Conservation (phyloP, 1,139 yeast genomes). For the Geotrichum fermentans region DNA sequence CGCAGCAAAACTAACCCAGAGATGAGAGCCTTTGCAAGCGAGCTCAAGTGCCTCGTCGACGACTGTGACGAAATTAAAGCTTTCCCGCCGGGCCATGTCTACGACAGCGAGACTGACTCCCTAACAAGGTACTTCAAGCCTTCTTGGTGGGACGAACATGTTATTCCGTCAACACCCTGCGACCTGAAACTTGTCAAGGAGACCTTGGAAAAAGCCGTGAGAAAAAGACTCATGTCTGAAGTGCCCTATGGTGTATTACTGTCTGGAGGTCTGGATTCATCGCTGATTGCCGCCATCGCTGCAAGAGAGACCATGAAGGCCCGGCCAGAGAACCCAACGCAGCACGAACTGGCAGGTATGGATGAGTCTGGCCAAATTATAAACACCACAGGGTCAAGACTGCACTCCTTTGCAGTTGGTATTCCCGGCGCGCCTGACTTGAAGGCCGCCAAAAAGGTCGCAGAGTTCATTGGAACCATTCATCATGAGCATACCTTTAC, state of each 20-base stretch:
- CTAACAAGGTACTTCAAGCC: slow-evolving; percentile 82
- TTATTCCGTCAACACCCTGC: slow-evolving; percentile 68
- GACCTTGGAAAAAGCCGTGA: slow-evolving; percentile 84
- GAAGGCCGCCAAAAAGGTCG: slow-evolving; percentile 92
- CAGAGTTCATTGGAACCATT: slow-evolving; percentile 82
- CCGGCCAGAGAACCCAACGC: slow-evolving; percentile 45
- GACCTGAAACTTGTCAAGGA: slow-evolving; percentile 71
- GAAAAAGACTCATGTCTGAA: slow-evolving; percentile 98
- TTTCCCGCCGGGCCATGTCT: slow-evolving; percentile 97
- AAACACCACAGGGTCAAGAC: slow-evolving; percentile 70
- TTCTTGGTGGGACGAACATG: slow-evolving; percentile 89
- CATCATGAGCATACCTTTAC: slow-evolving; percentile 98
- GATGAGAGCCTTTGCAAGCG: slow-evolving; percentile 85
- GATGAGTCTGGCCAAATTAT: slow-evolving; percentile 79
- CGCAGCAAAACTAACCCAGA: slow-evolving; percentile 63
- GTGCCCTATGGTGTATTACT: slow-evolving; percentile 96
- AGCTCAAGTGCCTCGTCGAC: slow-evolving; percentile 87
- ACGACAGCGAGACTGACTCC: slow-evolving; percentile 84
- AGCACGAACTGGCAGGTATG: slow-evolving; percentile 75
- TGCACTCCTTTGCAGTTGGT: slow-evolving; percentile 96
- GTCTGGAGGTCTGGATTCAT: slow-evolving; percentile 95
- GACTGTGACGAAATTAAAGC: slow-evolving; percentile 84
- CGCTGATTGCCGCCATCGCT: slow-evolving; percentile 93
- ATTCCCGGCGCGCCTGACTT: slow-evolving; percentile 97
- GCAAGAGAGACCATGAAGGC: slow-evolving; percentile 91